phyloP scores from a whole-genome alignment of 805 yeast genomes.

The Torulaspora quercuum region DNA sequence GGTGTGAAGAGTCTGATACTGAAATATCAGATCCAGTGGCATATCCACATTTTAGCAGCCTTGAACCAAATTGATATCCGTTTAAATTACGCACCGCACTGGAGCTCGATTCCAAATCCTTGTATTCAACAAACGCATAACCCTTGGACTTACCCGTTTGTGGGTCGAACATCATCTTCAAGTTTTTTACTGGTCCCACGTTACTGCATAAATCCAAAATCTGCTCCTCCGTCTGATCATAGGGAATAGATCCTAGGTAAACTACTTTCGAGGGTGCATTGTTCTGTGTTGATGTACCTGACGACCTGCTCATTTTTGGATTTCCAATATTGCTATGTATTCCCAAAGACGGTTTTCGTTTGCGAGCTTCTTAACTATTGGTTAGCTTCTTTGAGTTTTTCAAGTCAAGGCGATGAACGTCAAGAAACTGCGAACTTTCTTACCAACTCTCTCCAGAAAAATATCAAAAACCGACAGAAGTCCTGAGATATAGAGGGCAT shows the following conservation, averaged over 20 bases:
- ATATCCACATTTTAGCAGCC: slow-evolving; percentile 72
- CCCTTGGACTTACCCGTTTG: slow-evolving; percentile 90
- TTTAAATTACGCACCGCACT: slow-evolving; percentile 87
- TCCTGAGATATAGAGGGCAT: neutral
- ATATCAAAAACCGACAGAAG: neutral
- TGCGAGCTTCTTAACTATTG: neutral
- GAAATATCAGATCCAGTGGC: slow-evolving; percentile 49
- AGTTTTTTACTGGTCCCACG: slow-evolving; percentile 79
- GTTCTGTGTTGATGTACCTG: slow-evolving; percentile 18
- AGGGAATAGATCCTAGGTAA: slow-evolving; percentile 84
- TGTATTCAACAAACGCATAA: slow-evolving; percentile 80
- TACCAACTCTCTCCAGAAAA: neutral
- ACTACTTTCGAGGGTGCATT: slow-evolving; percentile 46
- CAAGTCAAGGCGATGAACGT: slow-evolving; percentile 9
- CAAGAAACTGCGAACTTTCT: slow-evolving; percentile 1
- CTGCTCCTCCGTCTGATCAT: slow-evolving; percentile 91
- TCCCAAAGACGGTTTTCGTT: too few relatives aligned
- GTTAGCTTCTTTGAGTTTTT: slow-evolving; percentile 1
- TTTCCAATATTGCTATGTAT: too few relatives aligned
- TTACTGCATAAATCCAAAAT: slow-evolving; percentile 79
- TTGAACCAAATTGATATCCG: slow-evolving; percentile 67
- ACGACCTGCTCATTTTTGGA: slow-evolving; percentile 16
- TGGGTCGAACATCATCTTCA: slow-evolving; percentile 78
- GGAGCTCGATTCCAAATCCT: slow-evolving; percentile 79
- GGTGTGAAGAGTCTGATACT: slow-evolving; percentile 12